Conservation (phyloP, 345 rosid species). For the Acer campestre region DNA sequence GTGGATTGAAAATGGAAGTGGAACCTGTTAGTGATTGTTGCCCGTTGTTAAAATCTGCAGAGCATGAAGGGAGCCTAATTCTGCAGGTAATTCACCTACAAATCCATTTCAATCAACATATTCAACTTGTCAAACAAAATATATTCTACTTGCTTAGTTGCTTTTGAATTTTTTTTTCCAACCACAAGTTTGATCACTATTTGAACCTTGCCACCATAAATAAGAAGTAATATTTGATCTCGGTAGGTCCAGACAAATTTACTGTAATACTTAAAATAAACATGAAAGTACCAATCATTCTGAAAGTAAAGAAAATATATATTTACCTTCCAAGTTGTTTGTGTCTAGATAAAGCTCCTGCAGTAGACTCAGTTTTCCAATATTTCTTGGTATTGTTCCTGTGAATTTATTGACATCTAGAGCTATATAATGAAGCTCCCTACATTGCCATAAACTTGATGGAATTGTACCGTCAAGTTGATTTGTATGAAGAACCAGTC, state of each 20-base stretch:
- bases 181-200: too few relatives aligned
- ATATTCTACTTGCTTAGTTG: too few relatives aligned
- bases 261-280: too few relatives aligned
- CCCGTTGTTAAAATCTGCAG: background rate
- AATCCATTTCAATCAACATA: too few relatives aligned
- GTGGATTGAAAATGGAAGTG: background rate
- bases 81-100: background rate
- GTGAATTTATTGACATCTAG: constrained; percentile 7
- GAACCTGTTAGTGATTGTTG: background rate
- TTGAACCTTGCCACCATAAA: too few relatives aligned
- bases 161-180: too few relatives aligned
- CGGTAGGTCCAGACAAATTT: too few relatives aligned
- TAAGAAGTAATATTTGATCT: too few relatives aligned
- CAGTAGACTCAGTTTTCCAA: background rate
- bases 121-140: too few relatives aligned
- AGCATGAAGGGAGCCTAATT: background rate
- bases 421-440: background rate
- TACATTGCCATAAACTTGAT: background rate
- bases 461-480: constrained; percentile 7
- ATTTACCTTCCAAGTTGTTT: background rate
- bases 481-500: background rate
- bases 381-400: constrained; percentile 16
- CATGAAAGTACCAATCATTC: too few relatives aligned
- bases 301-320: too few relatives aligned
- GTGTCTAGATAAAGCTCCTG: background rate